phyloP scores from a whole-genome alignment of 208 protist species.

The Spongospora subterranea region DNA sequence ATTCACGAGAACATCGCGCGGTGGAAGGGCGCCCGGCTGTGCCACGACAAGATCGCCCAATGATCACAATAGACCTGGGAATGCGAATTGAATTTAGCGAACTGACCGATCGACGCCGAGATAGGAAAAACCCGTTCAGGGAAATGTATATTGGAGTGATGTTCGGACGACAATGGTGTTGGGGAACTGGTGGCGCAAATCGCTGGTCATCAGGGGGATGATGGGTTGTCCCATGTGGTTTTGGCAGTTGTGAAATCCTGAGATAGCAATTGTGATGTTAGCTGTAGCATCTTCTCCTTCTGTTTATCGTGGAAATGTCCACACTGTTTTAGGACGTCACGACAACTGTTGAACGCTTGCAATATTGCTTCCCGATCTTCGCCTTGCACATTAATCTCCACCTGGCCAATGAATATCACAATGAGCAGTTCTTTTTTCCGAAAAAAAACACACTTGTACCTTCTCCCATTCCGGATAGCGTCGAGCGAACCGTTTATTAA shows the following conservation, averaged over 20 bases:
- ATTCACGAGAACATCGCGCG: background rate
- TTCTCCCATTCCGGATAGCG: background rate
- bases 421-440: background rate
- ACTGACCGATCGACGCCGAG: too few relatives aligned
- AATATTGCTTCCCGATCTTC: background rate
- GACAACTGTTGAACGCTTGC: background rate
- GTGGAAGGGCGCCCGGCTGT: too few relatives aligned
- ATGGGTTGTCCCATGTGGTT: constrained; percentile 32
- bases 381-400: background rate
- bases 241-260: constrained; percentile 19
- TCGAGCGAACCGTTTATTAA: background rate
- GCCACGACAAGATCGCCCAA: too few relatives aligned
- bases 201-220: too few relatives aligned
- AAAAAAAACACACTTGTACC: background rate
- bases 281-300: constrained; percentile 24
- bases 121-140: too few relatives aligned
- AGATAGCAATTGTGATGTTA: constrained; percentile 31
- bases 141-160: too few relatives aligned
- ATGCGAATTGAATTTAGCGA: too few relatives aligned
- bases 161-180: too few relatives aligned
- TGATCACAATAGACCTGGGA: too few relatives aligned
- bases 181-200: too few relatives aligned
- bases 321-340: background rate
- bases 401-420: background rate
- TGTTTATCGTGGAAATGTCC: constrained; percentile 55